phyloP scores from a whole-genome alignment of 2,329 filamentous ascomycete species.

The Chaetomiaceae sp. region DNA sequence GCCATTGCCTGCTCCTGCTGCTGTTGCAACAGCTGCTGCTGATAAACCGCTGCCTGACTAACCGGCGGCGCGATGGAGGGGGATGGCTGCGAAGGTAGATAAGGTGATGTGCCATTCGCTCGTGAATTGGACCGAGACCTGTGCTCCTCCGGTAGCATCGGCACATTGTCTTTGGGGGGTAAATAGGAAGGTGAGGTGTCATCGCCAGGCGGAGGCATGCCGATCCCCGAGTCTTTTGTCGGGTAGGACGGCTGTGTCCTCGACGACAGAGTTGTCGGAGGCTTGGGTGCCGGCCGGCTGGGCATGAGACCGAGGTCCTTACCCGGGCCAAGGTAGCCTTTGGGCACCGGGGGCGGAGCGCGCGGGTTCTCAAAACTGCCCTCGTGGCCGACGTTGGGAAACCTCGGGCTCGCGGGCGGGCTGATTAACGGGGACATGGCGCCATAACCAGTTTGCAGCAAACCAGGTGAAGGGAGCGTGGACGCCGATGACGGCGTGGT shows the following conservation, averaged over 20 bases:
- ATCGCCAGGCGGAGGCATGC: constrained; percentile 55
- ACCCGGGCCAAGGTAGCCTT: constrained; percentile 42
- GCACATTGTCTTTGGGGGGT: constrained; percentile 50
- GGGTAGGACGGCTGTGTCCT: constrained; percentile 53
- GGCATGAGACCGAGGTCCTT: constrained; percentile 66
- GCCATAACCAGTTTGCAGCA: constrained; percentile 52
- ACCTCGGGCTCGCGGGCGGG: constrained; percentile 78
- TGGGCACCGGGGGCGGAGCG: constrained; percentile 84
- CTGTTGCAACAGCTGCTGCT: constrained; percentile 66
- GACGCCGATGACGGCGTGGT: constrained; percentile 40
- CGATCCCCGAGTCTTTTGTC: constrained; percentile 60
- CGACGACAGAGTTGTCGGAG: constrained; percentile 63
- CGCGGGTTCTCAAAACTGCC: constrained; percentile 97
- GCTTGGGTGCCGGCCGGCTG: constrained; percentile 78
- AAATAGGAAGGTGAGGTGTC: constrained; percentile 47
- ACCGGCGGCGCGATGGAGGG: constrained; percentile 32
- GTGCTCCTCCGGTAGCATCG: constrained; percentile 63
- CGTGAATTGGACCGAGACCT: constrained; percentile 66
- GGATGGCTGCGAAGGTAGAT: constrained; percentile 44
- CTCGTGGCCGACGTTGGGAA: constrained; percentile 78
- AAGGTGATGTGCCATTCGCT: constrained; percentile 50
- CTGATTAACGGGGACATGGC: constrained; percentile 64
- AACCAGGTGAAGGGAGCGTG: constrained; percentile 46
- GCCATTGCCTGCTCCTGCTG: constrained; percentile 84
- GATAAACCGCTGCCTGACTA: constrained; percentile 47